These are phyloP conservation scores for Monilinia laxa DNA, from an alignment of 2,329 filamentous ascomycete species.

Conservation along the genomic window DNA sequence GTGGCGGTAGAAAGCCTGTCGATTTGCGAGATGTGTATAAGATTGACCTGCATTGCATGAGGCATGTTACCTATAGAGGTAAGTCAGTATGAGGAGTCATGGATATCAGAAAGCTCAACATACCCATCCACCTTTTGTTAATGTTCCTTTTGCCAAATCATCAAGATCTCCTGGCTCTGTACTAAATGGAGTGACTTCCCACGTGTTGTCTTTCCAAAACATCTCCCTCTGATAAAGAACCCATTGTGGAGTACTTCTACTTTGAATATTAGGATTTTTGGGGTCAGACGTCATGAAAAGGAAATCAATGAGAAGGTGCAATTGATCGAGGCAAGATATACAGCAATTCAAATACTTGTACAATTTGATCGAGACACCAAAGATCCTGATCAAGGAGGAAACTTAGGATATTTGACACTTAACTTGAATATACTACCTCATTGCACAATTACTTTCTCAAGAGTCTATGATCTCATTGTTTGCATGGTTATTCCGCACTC, in stretches of 20 bases:
- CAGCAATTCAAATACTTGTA: not conserved
- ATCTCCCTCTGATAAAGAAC: conserved; percentile 55
- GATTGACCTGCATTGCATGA: conserved; percentile 57
- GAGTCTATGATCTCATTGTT: conserved; percentile 19
- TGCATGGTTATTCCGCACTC: not conserved
- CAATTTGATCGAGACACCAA: not conserved
- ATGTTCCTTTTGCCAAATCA: conserved; percentile 53
- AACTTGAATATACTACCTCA: not conserved
- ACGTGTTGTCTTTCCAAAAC: conserved; percentile 53
- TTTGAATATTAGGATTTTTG: conserved; percentile 51
- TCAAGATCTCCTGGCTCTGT: conserved; percentile 60
- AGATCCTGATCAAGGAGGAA: not conserved
- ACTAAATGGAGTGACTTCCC: conserved; percentile 51
- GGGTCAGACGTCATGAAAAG: conserved; percentile 43
- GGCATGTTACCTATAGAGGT: conserved; percentile 48
- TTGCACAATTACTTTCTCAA: not conserved
- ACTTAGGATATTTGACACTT: not conserved
- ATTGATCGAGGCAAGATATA: not conserved
- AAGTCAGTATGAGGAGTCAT: not conserved
- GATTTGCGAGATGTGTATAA: conserved; percentile 54
- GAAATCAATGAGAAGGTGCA: not conserved
- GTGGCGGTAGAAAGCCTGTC: conserved; percentile 63
- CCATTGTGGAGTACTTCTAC: conserved; percentile 53
- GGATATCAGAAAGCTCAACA: not conserved
- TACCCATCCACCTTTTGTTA: conserved; percentile 55